Evolutionary conservation across 2,329 filamentous ascomycete genomes (phyloP).

Genomic region (Davidsoniella neocaledoniae): DNA sequence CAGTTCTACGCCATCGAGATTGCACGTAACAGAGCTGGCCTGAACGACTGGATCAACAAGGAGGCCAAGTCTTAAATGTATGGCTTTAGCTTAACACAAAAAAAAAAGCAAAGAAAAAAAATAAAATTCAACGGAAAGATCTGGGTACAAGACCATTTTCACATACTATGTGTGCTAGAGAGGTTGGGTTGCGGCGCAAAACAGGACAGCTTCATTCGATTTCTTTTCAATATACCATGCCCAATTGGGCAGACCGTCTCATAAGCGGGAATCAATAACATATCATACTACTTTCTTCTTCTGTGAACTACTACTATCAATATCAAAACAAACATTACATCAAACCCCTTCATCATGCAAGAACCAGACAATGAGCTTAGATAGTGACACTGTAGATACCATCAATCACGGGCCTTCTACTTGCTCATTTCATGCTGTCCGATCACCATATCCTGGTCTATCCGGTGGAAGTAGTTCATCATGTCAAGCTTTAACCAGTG

Average conservation of each 20-base stretch:
- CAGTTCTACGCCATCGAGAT: slow-evolving; percentile 40
- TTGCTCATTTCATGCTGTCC: slow-evolving; percentile 16
- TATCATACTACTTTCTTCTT: not conserved
- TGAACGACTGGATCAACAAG: slow-evolving; percentile 97
- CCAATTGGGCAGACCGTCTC: slow-evolving; percentile 38
- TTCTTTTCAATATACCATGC: not conserved
- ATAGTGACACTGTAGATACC: no score
- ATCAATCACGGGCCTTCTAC: no score
- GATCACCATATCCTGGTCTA: no score
- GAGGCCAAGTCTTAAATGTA: slow-evolving; percentile 21
- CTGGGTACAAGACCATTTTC: no score
- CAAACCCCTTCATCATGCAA: not conserved
- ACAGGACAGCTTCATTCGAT: not conserved
- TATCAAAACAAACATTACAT: no score
- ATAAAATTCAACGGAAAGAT: no score
- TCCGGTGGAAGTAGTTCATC: no score
- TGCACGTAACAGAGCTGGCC: slow-evolving; percentile 55
- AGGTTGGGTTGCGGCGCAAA: not conserved
- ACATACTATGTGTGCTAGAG: no score
- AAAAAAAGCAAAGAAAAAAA: no score
- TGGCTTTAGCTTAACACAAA: no score
- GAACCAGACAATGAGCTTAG: not conserved
- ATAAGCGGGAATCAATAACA: not conserved
- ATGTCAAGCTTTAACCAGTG: no score
- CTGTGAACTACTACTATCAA: no score